phyloP scores from a whole-genome alignment of 352 stramenopile genomes.

The Phytopythium aichiense region DNA sequence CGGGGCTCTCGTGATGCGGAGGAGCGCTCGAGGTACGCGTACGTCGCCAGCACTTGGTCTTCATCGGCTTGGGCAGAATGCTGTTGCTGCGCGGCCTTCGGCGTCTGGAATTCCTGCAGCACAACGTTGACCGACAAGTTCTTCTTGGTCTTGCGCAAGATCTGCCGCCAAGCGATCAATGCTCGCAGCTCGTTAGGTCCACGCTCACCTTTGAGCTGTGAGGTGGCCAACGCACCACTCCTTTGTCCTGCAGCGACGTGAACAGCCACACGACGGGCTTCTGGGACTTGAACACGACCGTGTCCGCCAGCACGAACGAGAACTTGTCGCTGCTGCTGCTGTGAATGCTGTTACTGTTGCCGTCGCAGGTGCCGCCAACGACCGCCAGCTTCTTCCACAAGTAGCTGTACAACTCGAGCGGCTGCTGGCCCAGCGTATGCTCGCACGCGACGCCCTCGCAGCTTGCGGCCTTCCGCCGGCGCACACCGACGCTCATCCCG shows the following conservation, averaged over 20 bases:
- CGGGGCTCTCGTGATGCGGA: slow-evolving; percentile 27
- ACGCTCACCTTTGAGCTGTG: background rate
- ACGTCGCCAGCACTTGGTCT: slow-evolving; percentile 50
- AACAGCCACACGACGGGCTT: slow-evolving; percentile 70
- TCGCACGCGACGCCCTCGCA: slow-evolving; percentile 66
- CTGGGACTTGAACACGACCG: slow-evolving; percentile 70
- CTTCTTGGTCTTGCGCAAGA: slow-evolving; percentile 62
- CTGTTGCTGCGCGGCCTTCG: slow-evolving; percentile 13
- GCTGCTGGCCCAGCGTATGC: slow-evolving; percentile 54
- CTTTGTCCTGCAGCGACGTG: slow-evolving; percentile 65
- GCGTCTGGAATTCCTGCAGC: slow-evolving; percentile 42
- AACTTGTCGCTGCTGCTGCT: slow-evolving; percentile 21
- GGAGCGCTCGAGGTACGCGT: slow-evolving; percentile 46
- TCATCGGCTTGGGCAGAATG: slow-evolving; percentile 8
- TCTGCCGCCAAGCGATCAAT: slow-evolving; percentile 18
- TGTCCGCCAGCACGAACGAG: slow-evolving; percentile 53
- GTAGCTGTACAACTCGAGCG: slow-evolving; percentile 58
- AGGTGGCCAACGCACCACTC: slow-evolving; percentile 27
- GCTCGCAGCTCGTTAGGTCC: background rate
- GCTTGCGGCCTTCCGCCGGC: slow-evolving; percentile 29
- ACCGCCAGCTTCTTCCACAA: slow-evolving; percentile 45
- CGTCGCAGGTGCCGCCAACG: background rate
- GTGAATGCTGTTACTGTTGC: background rate
- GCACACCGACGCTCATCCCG: slow-evolving; percentile 2
- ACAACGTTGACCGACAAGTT: slow-evolving; percentile 40